These are phyloP conservation scores for Turnera subulata DNA, from an alignment of 345 rosid species.

Conservation along the genomic window DNA sequence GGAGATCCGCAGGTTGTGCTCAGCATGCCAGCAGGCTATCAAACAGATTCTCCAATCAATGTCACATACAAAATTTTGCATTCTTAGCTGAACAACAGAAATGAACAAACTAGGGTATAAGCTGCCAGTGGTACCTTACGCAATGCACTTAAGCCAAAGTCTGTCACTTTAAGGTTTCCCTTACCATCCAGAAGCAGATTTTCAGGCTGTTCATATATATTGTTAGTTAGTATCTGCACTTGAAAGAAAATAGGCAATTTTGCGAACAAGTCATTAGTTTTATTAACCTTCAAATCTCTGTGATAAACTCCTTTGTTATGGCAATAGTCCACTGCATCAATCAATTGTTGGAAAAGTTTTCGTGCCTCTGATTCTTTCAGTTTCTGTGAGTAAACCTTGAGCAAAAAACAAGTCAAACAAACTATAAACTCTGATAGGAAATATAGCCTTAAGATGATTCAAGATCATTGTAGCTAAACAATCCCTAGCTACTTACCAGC, in stretches of 20 bases:
- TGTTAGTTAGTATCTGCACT: conserved; percentile 3
- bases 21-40: conserved; percentile 66
- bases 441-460: background rate
- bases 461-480: conserved; percentile 2
- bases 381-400: conserved; percentile 50
- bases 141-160: conserved; percentile 76
- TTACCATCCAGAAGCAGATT: conserved; percentile 67
- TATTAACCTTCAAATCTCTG: conserved; percentile 75
- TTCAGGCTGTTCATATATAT: conserved; percentile 61
- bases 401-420: background rate
- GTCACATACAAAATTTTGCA: background rate
- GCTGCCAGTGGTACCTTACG: conserved; percentile 44
- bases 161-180: conserved; percentile 84
- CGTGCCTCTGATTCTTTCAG: conserved; percentile 69
- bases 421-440: background rate
- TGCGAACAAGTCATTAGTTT: background rate
- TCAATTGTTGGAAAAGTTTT: conserved; percentile 72
- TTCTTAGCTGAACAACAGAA: background rate
- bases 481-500: conserved; percentile 50
- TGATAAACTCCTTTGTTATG: conserved; percentile 85
- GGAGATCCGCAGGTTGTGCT: conserved; percentile 96
- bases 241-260: background rate
- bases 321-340: conserved; percentile 82
- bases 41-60: conserved; percentile 9
- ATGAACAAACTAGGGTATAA: conserved; percentile 7